Evolutionary conservation across 2,329 filamentous ascomycete species (phyloP).

Genomic region (Pseudocercospora cruenta): DNA sequence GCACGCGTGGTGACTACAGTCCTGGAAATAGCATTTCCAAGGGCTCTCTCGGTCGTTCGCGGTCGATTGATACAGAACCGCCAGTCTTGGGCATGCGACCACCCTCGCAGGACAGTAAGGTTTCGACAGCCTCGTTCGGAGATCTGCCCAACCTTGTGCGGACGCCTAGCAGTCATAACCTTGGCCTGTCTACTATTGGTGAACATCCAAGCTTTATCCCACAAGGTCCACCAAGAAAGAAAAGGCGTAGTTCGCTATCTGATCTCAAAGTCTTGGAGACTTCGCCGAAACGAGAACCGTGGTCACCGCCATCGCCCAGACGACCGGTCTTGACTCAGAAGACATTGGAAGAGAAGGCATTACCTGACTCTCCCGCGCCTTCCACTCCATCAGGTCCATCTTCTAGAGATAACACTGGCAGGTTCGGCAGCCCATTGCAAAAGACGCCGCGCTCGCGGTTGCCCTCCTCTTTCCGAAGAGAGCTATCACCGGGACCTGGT

Average conservation of each 20-base stretch:
- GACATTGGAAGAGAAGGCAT: slow-evolving; percentile 32
- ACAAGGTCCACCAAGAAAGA: slow-evolving; percentile 64
- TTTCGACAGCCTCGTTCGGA: slow-evolving; percentile 44
- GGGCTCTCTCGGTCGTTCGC: slow-evolving; percentile 68
- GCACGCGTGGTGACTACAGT: slow-evolving; percentile 61
- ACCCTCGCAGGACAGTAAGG: slow-evolving; percentile 56
- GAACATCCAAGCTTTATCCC: slow-evolving; percentile 50
- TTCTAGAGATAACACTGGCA: slow-evolving; percentile 42
- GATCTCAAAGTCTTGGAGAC: slow-evolving; percentile 74
- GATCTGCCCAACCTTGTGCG: slow-evolving; percentile 32
- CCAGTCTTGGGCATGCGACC: slow-evolving; percentile 50
- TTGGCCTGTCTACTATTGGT: slow-evolving; percentile 55
- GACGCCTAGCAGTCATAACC: slow-evolving; percentile 31
- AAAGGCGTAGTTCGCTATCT: slow-evolving; percentile 87
- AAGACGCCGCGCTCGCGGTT: slow-evolving; percentile 39
- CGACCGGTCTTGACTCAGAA: slow-evolving; percentile 28
- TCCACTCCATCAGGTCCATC: slow-evolving; percentile 35
- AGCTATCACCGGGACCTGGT: slow-evolving; percentile 45
- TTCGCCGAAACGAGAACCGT: slow-evolving; percentile 29
- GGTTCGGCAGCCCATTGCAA: slow-evolving; percentile 46
- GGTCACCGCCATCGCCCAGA: slow-evolving; percentile 30
- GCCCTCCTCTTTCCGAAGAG: slow-evolving; percentile 46
- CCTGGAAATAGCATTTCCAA: slow-evolving; percentile 69
- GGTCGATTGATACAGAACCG: slow-evolving; percentile 73
- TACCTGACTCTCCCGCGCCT: slow-evolving; percentile 43